phyloP scores from a whole-genome alignment of 2,329 filamentous ascomycete genomes.

The Ophiostoma sp. region DNA sequence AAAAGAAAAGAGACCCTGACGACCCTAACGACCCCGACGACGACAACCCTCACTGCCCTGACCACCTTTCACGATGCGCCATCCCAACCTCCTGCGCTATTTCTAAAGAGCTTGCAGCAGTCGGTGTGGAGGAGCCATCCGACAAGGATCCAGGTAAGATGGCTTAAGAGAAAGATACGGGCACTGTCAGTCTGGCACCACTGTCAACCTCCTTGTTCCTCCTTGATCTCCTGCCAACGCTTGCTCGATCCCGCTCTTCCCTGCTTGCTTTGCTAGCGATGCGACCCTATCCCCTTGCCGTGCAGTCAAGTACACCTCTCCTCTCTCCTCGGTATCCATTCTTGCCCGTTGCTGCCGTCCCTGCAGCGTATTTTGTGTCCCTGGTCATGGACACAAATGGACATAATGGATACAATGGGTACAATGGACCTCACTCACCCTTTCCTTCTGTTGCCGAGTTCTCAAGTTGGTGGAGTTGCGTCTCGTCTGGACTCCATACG shows the following conservation, averaged over 20 bases:
- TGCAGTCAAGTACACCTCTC: not conserved
- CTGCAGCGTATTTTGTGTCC: slow-evolving; percentile 12
- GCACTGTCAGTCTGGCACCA: no score
- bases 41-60: not conserved
- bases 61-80: no score
- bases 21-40: no score
- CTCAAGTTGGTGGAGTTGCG: slow-evolving; percentile 1
- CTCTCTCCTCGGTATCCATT: not conserved
- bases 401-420: no score
- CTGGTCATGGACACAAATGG: not conserved
- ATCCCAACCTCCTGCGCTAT: not conserved
- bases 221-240: not conserved
- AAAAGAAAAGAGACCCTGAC: not conserved
- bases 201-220: not conserved
- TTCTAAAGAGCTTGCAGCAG: slow-evolving; percentile 20
- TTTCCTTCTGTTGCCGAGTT: not conserved
- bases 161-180: not conserved
- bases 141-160: not conserved
- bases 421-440: not conserved
- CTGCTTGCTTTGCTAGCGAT: not conserved
- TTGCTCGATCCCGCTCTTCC: not conserved
- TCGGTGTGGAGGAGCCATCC: slow-evolving; percentile 12
- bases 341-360: not conserved
- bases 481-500: not conserved
- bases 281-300: slow-evolving; percentile 3